Base-by-base conservation (phyloP, 2,329 filamentous ascomycete species). In the Diaporthe destruens region DNA sequence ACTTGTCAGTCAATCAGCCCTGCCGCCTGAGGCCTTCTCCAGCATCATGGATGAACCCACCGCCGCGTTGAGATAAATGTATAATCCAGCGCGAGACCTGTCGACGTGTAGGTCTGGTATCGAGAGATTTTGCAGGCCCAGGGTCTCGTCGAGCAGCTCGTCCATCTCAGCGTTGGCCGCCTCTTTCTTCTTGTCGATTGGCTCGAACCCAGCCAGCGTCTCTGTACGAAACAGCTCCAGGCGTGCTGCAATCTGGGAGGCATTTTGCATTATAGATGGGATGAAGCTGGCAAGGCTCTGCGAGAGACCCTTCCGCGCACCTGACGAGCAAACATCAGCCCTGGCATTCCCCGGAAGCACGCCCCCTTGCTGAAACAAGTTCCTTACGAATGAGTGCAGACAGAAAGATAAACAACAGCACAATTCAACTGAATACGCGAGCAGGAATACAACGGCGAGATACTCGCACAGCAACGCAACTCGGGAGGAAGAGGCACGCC, bases 21-120 rank as follows among this genome's bases (percentile, higher is more conserved):
- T 18, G 14, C 32, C 47, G n/a, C 80, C 90, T 20, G n/a, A 7
- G 12, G 34, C n/a, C 12, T 16, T 39, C 14, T 6, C 39, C 25
- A 39, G 6, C n/a, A 36, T 18, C 32, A 23, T 18, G 61, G 47
- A 29, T 23, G 12, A n/a, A 51, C 61, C 76, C 84, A 96, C 93
- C 80, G 93, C 88, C 71, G 94, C 91, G 79, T 95, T 96, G 11
- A 98, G 84, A 80, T 96, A 96, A 8, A 97, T 87, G 79, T 96
- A 98, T 71, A 98, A 85, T 6, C 93, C 95, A 67, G 94, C 93
- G 80, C 94, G 89, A 4, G 94, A 94, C 76, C 94, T 94, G 61
- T 92, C 85, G 39, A 90, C 85, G 4, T 93, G 92, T 12, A 95
- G 83, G 65, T 97, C 93, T 34, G 87, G 80, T 14, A 90, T 80